Evolutionary conservation across 2,329 filamentous ascomycete genomes (phyloP).

Genomic region (Zasmidium cellare): DNA sequence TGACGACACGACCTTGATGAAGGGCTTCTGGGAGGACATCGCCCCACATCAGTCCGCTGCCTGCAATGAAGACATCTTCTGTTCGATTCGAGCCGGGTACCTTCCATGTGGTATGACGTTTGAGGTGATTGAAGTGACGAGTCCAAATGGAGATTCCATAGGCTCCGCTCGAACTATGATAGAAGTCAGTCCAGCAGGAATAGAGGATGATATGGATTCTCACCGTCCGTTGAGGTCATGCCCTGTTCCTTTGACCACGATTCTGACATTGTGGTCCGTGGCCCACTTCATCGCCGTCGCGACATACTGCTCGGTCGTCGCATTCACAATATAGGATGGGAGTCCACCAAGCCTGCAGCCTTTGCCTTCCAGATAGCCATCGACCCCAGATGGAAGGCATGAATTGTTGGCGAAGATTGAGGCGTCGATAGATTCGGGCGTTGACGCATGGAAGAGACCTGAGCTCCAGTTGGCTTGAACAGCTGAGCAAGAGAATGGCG

Average conservation of each 20-base stretch:
- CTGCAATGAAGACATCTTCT: slow-evolving; percentile 25
- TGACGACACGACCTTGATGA: slow-evolving; percentile 16
- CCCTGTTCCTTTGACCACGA: slow-evolving; percentile 21
- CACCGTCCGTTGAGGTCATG: slow-evolving; percentile 21
- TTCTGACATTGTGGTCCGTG: slow-evolving; percentile 11
- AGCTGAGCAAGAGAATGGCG: slow-evolving; percentile 25
- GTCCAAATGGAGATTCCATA: slow-evolving; percentile 21
- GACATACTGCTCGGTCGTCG: slow-evolving; percentile 30
- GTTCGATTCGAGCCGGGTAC: slow-evolving; percentile 4
- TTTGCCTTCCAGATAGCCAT: slow-evolving; percentile 26
- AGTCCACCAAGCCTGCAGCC: slow-evolving; percentile 35
- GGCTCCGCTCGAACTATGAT: slow-evolving; percentile 13
- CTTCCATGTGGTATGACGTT: slow-evolving; percentile 6
- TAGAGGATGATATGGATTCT: not conserved
- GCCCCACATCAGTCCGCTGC: slow-evolving; percentile 27
- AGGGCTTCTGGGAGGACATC: slow-evolving; percentile 22
- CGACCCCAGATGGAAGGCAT: slow-evolving; percentile 30
- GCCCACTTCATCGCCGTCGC: slow-evolving; percentile 33
- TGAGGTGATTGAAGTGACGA: slow-evolving; percentile 10
- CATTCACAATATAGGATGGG: slow-evolving; percentile 37
- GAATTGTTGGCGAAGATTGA: slow-evolving; percentile 37
- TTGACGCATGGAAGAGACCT: slow-evolving; percentile 31
- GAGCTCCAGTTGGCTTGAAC: slow-evolving; percentile 33
- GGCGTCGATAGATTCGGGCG: slow-evolving; percentile 36
- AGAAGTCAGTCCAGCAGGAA: not conserved